Conservation (phyloP, 345 rosid genomes). For the Eucalyptus dawsonii region DNA sequence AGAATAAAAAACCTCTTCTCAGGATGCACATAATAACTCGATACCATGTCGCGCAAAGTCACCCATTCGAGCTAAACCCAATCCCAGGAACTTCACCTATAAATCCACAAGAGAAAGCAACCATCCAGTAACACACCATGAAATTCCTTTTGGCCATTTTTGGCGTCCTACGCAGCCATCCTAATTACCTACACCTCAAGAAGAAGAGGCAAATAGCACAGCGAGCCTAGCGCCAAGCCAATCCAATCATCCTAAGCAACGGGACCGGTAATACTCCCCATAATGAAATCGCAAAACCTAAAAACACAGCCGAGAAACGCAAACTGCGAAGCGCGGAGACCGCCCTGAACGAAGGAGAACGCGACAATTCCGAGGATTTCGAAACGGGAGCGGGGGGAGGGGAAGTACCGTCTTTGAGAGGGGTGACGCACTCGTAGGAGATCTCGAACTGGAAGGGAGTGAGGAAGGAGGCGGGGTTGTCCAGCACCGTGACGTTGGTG, state of each 20-base stretch:
- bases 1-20: background rate
- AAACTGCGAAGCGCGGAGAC: background rate
- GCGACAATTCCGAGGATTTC: background rate
- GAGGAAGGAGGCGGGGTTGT: conserved; percentile 80
- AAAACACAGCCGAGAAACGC: background rate
- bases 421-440: conserved; percentile 89
- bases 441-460: conserved; percentile 95
- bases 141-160: background rate
- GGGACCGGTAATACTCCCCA: background rate
- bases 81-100: background rate
- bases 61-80: background rate
- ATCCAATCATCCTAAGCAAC: background rate
- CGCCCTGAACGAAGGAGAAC: background rate
- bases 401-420: conserved; percentile 82
- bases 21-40: background rate
- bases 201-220: background rate
- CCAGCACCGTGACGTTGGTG: conserved; percentile 83
- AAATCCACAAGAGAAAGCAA: background rate
- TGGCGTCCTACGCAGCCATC: background rate
- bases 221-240: background rate
- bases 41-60: background rate
- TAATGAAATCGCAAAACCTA: background rate
- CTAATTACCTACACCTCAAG: background rate
- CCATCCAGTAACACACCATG: background rate
- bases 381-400: background rate